phyloP scores from a whole-genome alignment of 331 rosid genomes.

The Saraca asoca region DNA sequence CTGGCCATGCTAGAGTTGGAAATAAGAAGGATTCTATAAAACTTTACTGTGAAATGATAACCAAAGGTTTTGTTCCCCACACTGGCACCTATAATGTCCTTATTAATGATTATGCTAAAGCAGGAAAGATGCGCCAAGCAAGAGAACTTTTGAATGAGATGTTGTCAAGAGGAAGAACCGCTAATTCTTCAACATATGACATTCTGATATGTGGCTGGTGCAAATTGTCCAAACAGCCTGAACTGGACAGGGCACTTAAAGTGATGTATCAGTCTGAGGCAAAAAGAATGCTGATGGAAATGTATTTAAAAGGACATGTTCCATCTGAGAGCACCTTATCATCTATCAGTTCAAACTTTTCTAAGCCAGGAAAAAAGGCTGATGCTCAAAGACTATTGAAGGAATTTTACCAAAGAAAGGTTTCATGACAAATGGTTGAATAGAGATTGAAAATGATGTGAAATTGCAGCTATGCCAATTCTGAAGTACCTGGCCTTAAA shows the following conservation, averaged over 20 bases:
- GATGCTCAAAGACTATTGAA: constrained; percentile 70
- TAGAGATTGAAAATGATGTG: not conserved
- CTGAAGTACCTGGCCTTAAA: constrained; percentile 1
- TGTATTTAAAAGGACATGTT: constrained; percentile 68
- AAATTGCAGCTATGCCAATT: constrained; percentile 4
- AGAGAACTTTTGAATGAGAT: constrained; percentile 87
- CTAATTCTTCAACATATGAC: constrained; percentile 84
- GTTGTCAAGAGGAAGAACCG: constrained; percentile 65
- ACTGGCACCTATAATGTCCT: constrained; percentile 79
- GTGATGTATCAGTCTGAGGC: constrained; percentile 65
- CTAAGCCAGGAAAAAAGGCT: constrained; percentile 66
- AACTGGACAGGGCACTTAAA: constrained; percentile 55
- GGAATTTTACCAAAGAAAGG: constrained; percentile 50
- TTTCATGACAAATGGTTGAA: constrained; percentile 37
- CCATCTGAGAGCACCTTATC: constrained; percentile 67
- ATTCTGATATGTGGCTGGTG: constrained; percentile 83
- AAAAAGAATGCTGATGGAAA: constrained; percentile 64
- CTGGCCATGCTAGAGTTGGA: constrained; percentile 75
- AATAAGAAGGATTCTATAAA: constrained; percentile 64
- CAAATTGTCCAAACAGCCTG: constrained; percentile 64
- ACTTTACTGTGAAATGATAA: constrained; percentile 85
- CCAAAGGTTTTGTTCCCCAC: constrained; percentile 73
- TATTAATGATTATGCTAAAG: constrained; percentile 71
- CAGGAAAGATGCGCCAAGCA: constrained; percentile 86
- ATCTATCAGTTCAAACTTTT: constrained; percentile 63